These are phyloP conservation scores for Cyberlindnera saturnus DNA, from an alignment of 805 yeast genomes.

Conservation along the genomic window DNA sequence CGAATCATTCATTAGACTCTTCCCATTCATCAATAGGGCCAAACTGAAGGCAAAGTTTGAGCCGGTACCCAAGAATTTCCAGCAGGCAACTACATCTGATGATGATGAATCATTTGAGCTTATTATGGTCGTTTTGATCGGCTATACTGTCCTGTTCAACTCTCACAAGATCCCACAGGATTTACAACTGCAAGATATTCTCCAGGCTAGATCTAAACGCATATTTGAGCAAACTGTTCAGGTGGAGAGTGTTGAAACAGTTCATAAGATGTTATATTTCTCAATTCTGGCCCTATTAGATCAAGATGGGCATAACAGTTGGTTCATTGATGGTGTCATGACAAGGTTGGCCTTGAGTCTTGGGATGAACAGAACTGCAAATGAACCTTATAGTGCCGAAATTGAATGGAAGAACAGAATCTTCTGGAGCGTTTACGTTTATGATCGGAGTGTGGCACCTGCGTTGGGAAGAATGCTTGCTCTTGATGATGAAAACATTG, in stretches of 20 bases:
- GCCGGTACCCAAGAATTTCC: not conserved
- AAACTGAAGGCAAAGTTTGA: slow-evolving; percentile 26
- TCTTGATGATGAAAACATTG: slow-evolving; percentile 44
- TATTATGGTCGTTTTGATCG: slow-evolving; percentile 48
- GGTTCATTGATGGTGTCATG: slow-evolving; percentile 46
- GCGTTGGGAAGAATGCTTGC: slow-evolving; percentile 45
- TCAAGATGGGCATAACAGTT: slow-evolving; percentile 41
- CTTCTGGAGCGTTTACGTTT: slow-evolving; percentile 44
- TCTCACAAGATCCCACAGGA: slow-evolving; percentile 31
- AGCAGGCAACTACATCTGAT: not conserved
- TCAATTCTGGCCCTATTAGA: slow-evolving; percentile 48
- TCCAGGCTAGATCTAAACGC: slow-evolving; percentile 31
- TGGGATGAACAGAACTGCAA: slow-evolving; percentile 36
- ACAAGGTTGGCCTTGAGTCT: slow-evolving; percentile 38
- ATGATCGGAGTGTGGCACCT: slow-evolving; percentile 42
- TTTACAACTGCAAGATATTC: slow-evolving; percentile 34
- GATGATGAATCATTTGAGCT: slow-evolving; percentile 37
- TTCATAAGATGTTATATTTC: slow-evolving; percentile 36
- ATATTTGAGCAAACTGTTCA: not conserved
- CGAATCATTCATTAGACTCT: slow-evolving; percentile 15
- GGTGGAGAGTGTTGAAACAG: slow-evolving; percentile 32
- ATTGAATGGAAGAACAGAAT: slow-evolving; percentile 31
- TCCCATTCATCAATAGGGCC: slow-evolving; percentile 9
- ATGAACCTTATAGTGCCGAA: slow-evolving; percentile 20
- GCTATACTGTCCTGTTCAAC: slow-evolving; percentile 43